Conservation (phyloP, 2,329 filamentous ascomycete genomes). For the Ophiostoma piceae region DNA sequence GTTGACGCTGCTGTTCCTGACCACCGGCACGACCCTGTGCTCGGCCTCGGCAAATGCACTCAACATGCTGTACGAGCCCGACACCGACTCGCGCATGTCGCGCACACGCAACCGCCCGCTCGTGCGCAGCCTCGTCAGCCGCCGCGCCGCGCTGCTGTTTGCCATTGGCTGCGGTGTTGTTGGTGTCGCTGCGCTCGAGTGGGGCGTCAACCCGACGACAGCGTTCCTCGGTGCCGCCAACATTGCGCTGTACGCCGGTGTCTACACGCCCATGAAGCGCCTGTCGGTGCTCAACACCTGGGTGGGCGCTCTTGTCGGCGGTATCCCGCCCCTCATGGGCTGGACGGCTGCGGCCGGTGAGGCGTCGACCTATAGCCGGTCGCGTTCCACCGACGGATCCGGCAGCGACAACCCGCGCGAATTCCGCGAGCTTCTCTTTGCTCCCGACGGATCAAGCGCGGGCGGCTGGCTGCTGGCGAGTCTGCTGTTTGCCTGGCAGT, state of each 20-base stretch:
- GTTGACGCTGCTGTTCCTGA: constrained; percentile 86
- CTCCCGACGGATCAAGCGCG: constrained; percentile 52
- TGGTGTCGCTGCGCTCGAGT: constrained; percentile 71
- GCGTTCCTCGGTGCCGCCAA: constrained; percentile 79
- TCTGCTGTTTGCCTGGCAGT: constrained; percentile 91
- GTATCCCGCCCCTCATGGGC: constrained; percentile 93
- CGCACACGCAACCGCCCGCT: constrained; percentile 88
- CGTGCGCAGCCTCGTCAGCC: constrained; percentile 71
- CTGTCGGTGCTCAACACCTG: constrained; percentile 86
- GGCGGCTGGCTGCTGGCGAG: constrained; percentile 87
- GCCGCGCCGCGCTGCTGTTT: constrained; percentile 68
- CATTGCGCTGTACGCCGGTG: constrained; percentile 80
- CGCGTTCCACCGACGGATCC: background rate
- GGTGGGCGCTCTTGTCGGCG: constrained; percentile 87
- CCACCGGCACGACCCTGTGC: constrained; percentile 79
- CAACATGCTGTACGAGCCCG: constrained; percentile 94
- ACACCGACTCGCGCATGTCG: constrained; percentile 86
- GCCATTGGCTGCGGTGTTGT: constrained; percentile 64
- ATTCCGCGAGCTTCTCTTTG: constrained; percentile 64
- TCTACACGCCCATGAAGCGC: constrained; percentile 90
- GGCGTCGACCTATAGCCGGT: constrained; percentile 21
- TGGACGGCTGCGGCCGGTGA: constrained; percentile 94
- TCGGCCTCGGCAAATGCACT: constrained; percentile 88
- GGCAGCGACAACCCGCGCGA: constrained; percentile 55
- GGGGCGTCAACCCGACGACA: constrained; percentile 90